Base-by-base conservation (phyloP, 257 asterid species). In the Solanum etuberosum region DNA sequence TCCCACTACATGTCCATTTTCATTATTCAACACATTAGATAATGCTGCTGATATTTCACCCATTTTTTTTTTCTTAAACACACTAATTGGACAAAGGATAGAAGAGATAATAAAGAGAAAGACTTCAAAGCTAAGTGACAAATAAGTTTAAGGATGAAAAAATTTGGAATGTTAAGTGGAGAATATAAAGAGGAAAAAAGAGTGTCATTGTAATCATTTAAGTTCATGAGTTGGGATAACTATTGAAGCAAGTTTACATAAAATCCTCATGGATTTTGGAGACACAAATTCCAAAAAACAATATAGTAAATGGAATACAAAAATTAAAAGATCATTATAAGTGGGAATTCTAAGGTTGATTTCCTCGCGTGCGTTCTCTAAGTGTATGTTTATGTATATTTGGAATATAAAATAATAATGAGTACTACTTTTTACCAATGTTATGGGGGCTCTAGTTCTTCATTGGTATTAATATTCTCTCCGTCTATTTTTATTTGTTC, bases 241-340 rank as follows among this genome's bases (percentile, higher is more conserved):
- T 43, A 71, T 23, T 8, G 48, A 88, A 68, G 74, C 59, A 77
- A 48, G 83, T 20, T 61, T 73, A 84, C 42, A 85, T 54, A 87
- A 70, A 93, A 96, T 95, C 96, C 92, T 92, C 91, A 89, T 96
- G 88, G 99, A 80, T 89, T 92, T 92, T 92, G 89, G 93, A 86
- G 89, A 90, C 90, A 90, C 85, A 67, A 32, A 83, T 84, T 84
- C 61, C 27, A 34, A 84, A 84, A 63, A 84, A 42, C 4, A 15
- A 0, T 18, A 54, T 54, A 51, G 61, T 51, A 54, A 54, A 57
- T 34, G 54, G 74, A 21, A 16, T 57, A 21, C 37, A 90, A 84
- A 89, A 87, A 54, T 20, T 0, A 54, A 81, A 35, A 29, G 7
- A 67, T 27, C 37, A 43, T 43, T 27, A 11, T 43, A 70, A 46